These are phyloP conservation scores for Cinnamomum micranthum DNA, from an alignment of 164 flowering plant species.

Conservation along the genomic window DNA sequence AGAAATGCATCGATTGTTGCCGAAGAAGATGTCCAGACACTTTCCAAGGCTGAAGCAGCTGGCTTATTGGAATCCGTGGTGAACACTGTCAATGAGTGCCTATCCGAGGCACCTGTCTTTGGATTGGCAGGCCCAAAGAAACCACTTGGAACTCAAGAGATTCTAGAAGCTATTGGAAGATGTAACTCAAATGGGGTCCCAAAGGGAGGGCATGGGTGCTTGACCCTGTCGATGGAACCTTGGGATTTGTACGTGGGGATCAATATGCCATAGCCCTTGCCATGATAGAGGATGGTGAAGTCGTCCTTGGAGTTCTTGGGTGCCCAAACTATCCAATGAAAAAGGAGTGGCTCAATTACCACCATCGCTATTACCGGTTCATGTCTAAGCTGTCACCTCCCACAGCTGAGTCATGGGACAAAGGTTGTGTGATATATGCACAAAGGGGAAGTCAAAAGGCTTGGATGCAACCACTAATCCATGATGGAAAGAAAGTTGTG, in stretches of 20 bases:
- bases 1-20: slow-evolving; percentile 67
- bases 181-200: slow-evolving; percentile 70
- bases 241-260: slow-evolving; percentile 87
- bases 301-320: slow-evolving; percentile 85
- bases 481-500: slow-evolving; percentile 25
- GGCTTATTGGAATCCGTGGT: slow-evolving; percentile 51
- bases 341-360: slow-evolving; percentile 72
- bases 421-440: slow-evolving; percentile 81
- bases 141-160: slow-evolving; percentile 40
- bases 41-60: slow-evolving; percentile 39
- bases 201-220: slow-evolving; percentile 76
- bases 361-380: slow-evolving; percentile 48
- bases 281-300: slow-evolving; percentile 78
- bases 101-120: slow-evolving; percentile 53
- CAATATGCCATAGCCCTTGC: slow-evolving; percentile 90
- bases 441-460: slow-evolving; percentile 59
- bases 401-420: slow-evolving; percentile 49
- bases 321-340: slow-evolving; percentile 91
- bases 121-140: slow-evolving; percentile 47
- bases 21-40: slow-evolving; percentile 69
- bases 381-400: slow-evolving; percentile 42
- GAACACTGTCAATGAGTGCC: slow-evolving; percentile 57
- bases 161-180: slow-evolving; percentile 68
- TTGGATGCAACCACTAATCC: slow-evolving; percentile 78
- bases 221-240: slow-evolving; percentile 90